These are phyloP conservation scores for Monosporascus sp. DNA, from an alignment of 2,329 filamentous ascomycete genomes.

Conservation along the genomic window DNA sequence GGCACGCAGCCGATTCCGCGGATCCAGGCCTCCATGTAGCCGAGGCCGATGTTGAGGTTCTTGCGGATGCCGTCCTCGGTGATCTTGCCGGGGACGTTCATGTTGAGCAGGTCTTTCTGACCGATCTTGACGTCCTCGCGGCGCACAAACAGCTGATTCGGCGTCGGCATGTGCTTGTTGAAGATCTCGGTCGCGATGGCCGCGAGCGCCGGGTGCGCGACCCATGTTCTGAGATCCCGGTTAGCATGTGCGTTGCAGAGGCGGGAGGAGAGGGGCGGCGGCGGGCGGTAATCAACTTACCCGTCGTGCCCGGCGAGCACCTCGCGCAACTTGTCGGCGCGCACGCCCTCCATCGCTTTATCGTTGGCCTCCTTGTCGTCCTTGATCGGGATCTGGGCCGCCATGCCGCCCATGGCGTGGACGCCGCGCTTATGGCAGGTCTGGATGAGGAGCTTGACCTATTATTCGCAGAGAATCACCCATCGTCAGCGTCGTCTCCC, in stretches of 20 bases:
- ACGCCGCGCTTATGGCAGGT: conserved; percentile 95
- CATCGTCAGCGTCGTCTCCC: not conserved
- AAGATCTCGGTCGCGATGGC: conserved; percentile 86
- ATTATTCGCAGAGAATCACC: not conserved
- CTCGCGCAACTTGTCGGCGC: conserved; percentile 93
- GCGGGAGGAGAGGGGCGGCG: not conserved
- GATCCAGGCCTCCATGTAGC: conserved; percentile 99
- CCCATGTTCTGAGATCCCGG: conserved; percentile 63
- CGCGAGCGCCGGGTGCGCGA: conserved; percentile 90
- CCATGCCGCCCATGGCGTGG: conserved; percentile 99
- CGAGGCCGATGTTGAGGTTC: conserved; percentile 93
- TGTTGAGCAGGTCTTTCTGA: conserved; percentile 90
- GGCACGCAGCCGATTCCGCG: conserved; percentile 92
- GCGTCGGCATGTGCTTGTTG: conserved; percentile 97
- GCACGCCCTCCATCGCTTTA: conserved; percentile 86
- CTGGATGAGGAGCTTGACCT: conserved; percentile 89
- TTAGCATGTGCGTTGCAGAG: not conserved
- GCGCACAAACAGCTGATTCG: conserved; percentile 89
- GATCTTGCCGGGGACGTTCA: conserved; percentile 89
- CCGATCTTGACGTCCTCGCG: conserved; percentile 84
- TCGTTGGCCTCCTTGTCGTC: conserved; percentile 87
- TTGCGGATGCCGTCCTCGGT: conserved; percentile 95
- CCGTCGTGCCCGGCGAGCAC: conserved; percentile 91
- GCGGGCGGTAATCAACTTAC: conserved; percentile 27
- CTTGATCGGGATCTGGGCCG: conserved; percentile 98